A percentile compares a stretch with the other conserved stretches of the same genome.
Evolutionary conservation across 495 filamentous ascomycete genomes (phyloP).

Genomic region (Chaetomium cochliodes): DNA sequence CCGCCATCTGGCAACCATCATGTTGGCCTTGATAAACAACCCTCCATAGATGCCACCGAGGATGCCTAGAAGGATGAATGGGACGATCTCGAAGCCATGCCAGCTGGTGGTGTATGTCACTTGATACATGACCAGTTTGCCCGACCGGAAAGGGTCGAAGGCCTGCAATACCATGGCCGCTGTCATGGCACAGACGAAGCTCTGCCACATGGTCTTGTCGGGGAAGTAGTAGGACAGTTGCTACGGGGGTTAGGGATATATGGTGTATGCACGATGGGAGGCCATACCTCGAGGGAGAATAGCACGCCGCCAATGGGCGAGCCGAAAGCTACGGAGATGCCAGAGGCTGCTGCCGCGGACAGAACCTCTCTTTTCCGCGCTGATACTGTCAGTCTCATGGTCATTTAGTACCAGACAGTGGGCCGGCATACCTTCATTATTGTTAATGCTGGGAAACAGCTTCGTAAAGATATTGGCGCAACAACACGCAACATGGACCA

Average conservation of each 20-base stretch:
- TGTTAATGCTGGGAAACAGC: slow-evolving; percentile 74
- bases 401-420: background rate
- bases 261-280: too few relatives aligned
- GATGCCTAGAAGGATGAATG: slow-evolving; percentile 83
- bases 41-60: slow-evolving; percentile 90
- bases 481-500: slow-evolving; percentile 97
- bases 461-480: slow-evolving; percentile 96
- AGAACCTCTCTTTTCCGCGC: slow-evolving; percentile 94
- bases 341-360: slow-evolving; percentile 90
- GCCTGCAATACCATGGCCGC: slow-evolving; percentile 91
- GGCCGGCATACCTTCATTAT: slow-evolving; percentile 72
- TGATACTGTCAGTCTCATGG: slow-evolving; percentile 35
- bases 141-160: slow-evolving; percentile 90
- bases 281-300: slow-evolving; percentile 79
- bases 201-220: slow-evolving; percentile 99
- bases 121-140: slow-evolving; percentile 95
- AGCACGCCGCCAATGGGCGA: slow-evolving; percentile 92
- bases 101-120: slow-evolving; percentile 89
- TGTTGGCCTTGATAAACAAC: slow-evolving; percentile 91
- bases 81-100: slow-evolving; percentile 93
- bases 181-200: slow-evolving; percentile 98
- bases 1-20: slow-evolving; percentile 80
- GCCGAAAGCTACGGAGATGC: slow-evolving; percentile 96
- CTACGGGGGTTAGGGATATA: slow-evolving; percentile 23
- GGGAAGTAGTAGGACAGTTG: slow-evolving; percentile 98